Evolutionary conservation across 352 stramenopile genomes (phyloP).

Genomic region (Globisporangium radiosum): DNA sequence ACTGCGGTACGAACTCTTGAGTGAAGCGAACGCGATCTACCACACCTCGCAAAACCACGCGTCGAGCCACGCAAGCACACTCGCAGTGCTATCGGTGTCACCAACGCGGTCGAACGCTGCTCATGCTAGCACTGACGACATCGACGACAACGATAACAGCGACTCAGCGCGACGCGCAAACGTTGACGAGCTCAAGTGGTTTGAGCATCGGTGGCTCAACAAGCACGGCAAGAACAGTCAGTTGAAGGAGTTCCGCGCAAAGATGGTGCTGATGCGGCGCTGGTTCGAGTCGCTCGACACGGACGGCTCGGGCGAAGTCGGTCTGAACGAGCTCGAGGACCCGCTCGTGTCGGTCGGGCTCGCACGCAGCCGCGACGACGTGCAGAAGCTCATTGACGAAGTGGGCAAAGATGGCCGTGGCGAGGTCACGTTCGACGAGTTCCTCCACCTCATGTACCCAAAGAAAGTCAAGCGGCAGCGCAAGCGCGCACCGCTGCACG

Average conservation of each 20-base stretch:
- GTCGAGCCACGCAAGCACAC: not conserved
- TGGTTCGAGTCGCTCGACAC: constrained; percentile 89
- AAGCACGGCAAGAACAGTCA: constrained; percentile 68
- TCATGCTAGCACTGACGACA: constrained; percentile 1
- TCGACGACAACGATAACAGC: constrained; percentile 1
- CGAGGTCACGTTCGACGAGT: constrained; percentile 70
- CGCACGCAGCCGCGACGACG: constrained; percentile 61
- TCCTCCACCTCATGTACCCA: constrained; percentile 63
- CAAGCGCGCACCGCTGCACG: constrained; percentile 31
- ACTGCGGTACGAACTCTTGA: constrained; percentile 27
- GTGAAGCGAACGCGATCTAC: constrained; percentile 2
- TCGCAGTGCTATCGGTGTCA: not conserved
- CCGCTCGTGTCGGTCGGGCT: constrained; percentile 86
- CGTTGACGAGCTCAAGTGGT: constrained; percentile 64
- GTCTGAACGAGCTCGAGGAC: constrained; percentile 78
- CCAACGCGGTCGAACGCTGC: not conserved
- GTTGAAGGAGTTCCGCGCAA: constrained; percentile 59
- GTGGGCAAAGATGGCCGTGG: constrained; percentile 61
- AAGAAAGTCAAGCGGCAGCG: constrained; percentile 33
- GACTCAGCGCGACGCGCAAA: constrained; percentile 24
- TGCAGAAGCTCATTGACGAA: constrained; percentile 62
- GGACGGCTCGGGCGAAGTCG: constrained; percentile 74
- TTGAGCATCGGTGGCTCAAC: constrained; percentile 69
- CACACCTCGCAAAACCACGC: not conserved
- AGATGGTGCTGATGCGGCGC: constrained; percentile 57